Evolutionary conservation across 257 asterid species (phyloP), one percentile per base, ranked within the genome.

Genomic region (Capsicum pubescens): DNA sequence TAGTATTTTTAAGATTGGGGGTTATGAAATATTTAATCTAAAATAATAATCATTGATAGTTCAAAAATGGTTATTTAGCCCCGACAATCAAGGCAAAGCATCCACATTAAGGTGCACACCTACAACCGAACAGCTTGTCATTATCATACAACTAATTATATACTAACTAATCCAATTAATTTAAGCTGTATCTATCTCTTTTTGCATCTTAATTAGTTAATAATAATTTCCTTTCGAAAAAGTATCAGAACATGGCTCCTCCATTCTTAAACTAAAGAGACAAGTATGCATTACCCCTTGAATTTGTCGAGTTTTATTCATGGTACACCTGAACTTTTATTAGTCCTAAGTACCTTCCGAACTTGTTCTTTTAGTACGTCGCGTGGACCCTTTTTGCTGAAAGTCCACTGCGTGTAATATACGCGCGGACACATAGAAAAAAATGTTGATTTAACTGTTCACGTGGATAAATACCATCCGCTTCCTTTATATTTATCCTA

Each of bases 21-120:
- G n/a, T 32, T 66, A 56, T 26, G 15, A 17, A 77, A 77, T 77
- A 58, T 26, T 77, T 14, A 54, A 54, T n/a, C 5, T 69, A 8
- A 8, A 26, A 44, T 26, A 32, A 1, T 54, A 77, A 54, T 19
- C 19, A 50, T 48, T 12, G 42, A 19, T 21, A 21, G 12, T 76
- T 52, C 7, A 76, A 66, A 68, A 52, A 13, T 32, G 64, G 81
- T 26, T 80, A 90, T 89, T 92, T 89, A 84, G 70, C 68, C 83
- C 94, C 94, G 93, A 91, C 91, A 92, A 89, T 85, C 69, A 90
- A 89, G 90, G 87, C 76, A 88, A 66, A 86, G 89, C 89, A 46
- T 88, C 89, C 89, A 87, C 86, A 86, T 86, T 90, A 89, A 90
- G 83, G 83, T 83, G 86, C 71, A 55, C 81, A 79, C 82, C 60